Percentiles rank a stretch among this genome's conserved stretches.
Evolutionary conservation across 805 yeast genomes (phyloP).

Genomic region (Nakazawaea sp.): DNA sequence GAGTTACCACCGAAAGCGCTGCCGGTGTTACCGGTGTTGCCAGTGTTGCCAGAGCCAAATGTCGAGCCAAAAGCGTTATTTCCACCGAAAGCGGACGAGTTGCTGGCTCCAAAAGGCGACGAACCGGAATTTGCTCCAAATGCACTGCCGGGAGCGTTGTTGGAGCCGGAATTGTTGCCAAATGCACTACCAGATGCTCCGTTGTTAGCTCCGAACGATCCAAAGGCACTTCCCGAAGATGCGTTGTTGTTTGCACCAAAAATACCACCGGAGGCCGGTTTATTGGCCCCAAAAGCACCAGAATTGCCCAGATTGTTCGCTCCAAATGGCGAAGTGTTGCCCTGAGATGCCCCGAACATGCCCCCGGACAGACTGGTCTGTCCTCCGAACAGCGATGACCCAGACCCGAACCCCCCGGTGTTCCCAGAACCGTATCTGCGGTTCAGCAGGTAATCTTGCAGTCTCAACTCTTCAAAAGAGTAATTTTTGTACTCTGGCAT

Average conservation of each 20-base stretch:
- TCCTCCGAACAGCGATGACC: conserved; percentile 24
- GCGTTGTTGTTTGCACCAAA: conserved; percentile 23
- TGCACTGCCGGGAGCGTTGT: conserved; percentile 23
- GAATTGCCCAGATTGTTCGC: conserved; percentile 22
- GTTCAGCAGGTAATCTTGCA: conserved; percentile 77
- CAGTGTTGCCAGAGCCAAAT: conserved; percentile 31
- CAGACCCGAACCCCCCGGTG: conserved; percentile 18
- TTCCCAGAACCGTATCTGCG: conserved; percentile 52
- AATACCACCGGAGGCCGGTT: conserved; percentile 20
- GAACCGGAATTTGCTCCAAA: conserved; percentile 16
- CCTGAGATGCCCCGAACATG: conserved; percentile 13
- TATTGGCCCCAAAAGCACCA: conserved; percentile 38
- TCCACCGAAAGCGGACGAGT: conserved; percentile 17
- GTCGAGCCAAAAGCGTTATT: conserved; percentile 12
- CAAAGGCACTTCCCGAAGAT: conserved; percentile 1
- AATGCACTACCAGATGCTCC: conserved; percentile 15
- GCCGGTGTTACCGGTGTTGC: conserved; percentile 14
- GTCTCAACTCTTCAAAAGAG: conserved; percentile 83
- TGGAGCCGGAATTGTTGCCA: conserved; percentile 11
- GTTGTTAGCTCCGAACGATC: conserved; percentile 15
- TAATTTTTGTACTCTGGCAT: conserved; percentile 87
- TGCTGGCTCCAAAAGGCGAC: conserved; percentile 19
- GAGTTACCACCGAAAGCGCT: conserved; percentile 19
- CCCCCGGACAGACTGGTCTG: conserved; percentile 20
- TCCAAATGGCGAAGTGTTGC: conserved; percentile 18